Percentiles rank a stretch among this genome's conserved stretches.
Evolutionary conservation across 306 rosid genomes (phyloP).

Genomic region (Lupinus albus): DNA sequence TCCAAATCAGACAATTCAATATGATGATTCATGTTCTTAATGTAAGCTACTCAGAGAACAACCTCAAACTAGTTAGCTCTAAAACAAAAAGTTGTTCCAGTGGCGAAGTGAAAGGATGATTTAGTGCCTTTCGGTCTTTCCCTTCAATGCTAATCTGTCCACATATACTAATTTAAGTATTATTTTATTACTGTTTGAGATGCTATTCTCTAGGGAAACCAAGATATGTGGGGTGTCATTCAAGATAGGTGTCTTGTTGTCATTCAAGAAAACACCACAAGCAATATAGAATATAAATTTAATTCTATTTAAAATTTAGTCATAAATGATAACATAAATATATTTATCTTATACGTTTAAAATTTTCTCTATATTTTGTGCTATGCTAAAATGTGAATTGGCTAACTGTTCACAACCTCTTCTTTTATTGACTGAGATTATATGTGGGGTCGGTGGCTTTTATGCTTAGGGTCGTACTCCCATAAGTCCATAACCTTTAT

Average conservation of each 20-base stretch:
- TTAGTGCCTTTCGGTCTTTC: constrained; percentile 25
- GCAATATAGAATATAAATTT: too few relatives aligned
- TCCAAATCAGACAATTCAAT: neutral
- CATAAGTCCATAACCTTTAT: neutral
- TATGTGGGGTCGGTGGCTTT: constrained; percentile 26
- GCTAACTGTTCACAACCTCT: constrained; percentile 11
- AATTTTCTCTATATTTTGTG: too few relatives aligned
- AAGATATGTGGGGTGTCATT: too few relatives aligned
- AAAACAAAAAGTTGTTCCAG: constrained; percentile 4
- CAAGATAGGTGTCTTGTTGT: too few relatives aligned
- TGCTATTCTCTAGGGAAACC: too few relatives aligned
- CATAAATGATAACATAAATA: too few relatives aligned
- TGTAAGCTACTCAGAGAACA: neutral
- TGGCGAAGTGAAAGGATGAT: neutral
- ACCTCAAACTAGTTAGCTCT: neutral
- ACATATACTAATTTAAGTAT: neutral
- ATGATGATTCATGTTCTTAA: constrained; percentile 23
- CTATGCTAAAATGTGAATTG: neutral
- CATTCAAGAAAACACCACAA: too few relatives aligned
- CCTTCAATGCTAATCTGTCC: constrained; percentile 34
- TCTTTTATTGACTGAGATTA: constrained; percentile 28
- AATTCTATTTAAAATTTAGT: too few relatives aligned
- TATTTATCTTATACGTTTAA: too few relatives aligned
- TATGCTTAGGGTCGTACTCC: neutral
- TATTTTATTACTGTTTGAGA: too few relatives aligned